phyloP scores from a whole-genome alignment of 176 grass and related monocot genomes.

The Zizania latifolia region DNA sequence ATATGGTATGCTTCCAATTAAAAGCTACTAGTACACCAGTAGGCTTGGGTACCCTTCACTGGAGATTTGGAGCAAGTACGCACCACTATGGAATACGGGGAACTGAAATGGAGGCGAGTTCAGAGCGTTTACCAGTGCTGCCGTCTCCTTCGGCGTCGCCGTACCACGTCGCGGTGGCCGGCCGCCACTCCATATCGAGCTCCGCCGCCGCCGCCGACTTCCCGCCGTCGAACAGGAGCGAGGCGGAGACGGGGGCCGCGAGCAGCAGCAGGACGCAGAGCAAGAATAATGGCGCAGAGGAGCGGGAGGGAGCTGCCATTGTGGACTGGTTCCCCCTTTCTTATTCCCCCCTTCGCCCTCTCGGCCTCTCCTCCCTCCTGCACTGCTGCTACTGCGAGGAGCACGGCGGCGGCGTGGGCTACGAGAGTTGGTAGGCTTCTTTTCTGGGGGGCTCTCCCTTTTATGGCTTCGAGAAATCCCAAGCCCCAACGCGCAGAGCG shows the following conservation, averaged over 20 bases:
- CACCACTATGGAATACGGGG: neutral
- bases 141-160: conserved; percentile 85
- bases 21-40: conserved; percentile 1
- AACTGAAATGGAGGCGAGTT: neutral
- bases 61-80: too few relatives aligned
- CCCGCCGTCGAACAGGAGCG: conserved; percentile 18
- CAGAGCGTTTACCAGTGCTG: conserved; percentile 63
- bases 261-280: conserved; percentile 20
- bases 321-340: neutral
- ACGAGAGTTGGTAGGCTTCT: conserved; percentile 18
- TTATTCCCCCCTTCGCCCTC: neutral
- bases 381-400: neutral
- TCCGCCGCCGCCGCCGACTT: neutral
- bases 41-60: neutral
- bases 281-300: conserved; percentile 17
- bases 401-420: conserved; percentile 15
- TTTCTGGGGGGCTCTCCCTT: conserved; percentile 18
- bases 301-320: conserved; percentile 25
- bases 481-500: conserved; percentile 17
- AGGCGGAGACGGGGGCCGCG: neutral
- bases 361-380: neutral
- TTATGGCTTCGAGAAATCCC: conserved; percentile 65
- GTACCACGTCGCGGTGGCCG: conserved; percentile 95
- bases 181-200: conserved; percentile 72
- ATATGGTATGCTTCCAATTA: neutral